Evolutionary conservation across 306 rosid genomes (phyloP), one percentile per base, ranked within the genome.

Genomic region (Prosopis cineraria): DNA sequence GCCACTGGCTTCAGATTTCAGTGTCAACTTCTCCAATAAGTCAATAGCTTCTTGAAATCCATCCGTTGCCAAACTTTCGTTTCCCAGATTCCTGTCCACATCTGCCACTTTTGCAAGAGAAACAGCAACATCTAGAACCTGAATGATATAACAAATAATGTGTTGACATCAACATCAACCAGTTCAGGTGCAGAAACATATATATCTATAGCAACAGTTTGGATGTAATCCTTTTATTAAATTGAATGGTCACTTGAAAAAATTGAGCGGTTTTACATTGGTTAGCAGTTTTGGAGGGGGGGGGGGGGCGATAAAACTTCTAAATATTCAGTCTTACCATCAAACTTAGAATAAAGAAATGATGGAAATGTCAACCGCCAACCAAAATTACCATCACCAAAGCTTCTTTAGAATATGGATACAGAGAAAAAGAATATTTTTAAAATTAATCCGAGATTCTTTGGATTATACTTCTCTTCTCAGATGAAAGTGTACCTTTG

Each of bases 51-150:
- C 98, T 79, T 88, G 86, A 74, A 94, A 94, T 60, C 91, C 94
- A 76, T 85, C 81, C 24, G 80, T 82, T 3, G 97, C 98, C 30
- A 83, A 65, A 66, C 84, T 93, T 84, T 92, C 97, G n/a, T 92
- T 87, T 64, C 92, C 97, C 30, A 94, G 55, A 83, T 82, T 89
- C 88, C 93, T 87, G 88, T 94, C 98, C 70, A 86, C 97, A 78
- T 94, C 97, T 0, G 98, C 97, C 29, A 92, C 97, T 88, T 94
- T 92, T 58, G 98, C 96, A 14, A 94, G 97, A 58, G 97, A 94
- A 75, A 92, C 92, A 29, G 97, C 92, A 72, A 92, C 86, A 83
- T 94, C 97, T 77, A 94, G 82, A 53, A 88, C 84, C 98, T 94
- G 88, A 76, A 80, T 65, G 11, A 16, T 36, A 70, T 52, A 20